Evolutionary conservation across 352 stramenopile genomes (phyloP).

Genomic region (Labyrinthula sp.): DNA sequence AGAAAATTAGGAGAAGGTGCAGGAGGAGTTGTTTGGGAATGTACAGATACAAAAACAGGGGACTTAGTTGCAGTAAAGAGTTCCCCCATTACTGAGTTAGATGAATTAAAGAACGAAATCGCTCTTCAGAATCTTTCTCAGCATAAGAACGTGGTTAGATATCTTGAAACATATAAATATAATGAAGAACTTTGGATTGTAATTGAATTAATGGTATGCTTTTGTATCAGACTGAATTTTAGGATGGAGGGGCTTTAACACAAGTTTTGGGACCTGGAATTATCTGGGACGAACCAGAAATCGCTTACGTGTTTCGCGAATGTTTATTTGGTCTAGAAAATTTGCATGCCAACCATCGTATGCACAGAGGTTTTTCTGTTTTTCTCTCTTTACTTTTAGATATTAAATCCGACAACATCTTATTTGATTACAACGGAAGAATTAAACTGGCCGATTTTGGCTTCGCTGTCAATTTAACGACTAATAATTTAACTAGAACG

Average conservation of each 20-base stretch:
- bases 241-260: constrained; percentile 62
- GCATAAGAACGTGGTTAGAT: constrained; percentile 42
- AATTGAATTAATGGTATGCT: constrained; percentile 76
- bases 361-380: no score
- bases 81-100: constrained; percentile 35
- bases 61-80: constrained; percentile 40
- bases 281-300: constrained; percentile 38
- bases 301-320: constrained; percentile 41
- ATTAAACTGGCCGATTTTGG: constrained; percentile 42
- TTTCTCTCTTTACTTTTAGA: no score
- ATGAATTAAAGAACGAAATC: constrained; percentile 44
- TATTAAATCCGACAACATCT: constrained; percentile 45
- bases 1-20: constrained; percentile 46
- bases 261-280: constrained; percentile 53
- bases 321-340: constrained; percentile 36
- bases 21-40: constrained; percentile 41
- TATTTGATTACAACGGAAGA: constrained; percentile 32
- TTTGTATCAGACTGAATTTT: constrained; percentile 74
- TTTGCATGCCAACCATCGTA: constrained; percentile 47
- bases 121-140: constrained; percentile 40
- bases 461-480: constrained; percentile 38
- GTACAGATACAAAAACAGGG: constrained; percentile 33
- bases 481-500: constrained; percentile 34
- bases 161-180: constrained; percentile 38
- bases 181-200: constrained; percentile 50